Percentiles rank a stretch among this genome's conserved stretches.
These are phyloP conservation scores for Kodamaea ohmeri DNA, from an alignment of 1,139 yeast species.

Conservation along the genomic window DNA sequence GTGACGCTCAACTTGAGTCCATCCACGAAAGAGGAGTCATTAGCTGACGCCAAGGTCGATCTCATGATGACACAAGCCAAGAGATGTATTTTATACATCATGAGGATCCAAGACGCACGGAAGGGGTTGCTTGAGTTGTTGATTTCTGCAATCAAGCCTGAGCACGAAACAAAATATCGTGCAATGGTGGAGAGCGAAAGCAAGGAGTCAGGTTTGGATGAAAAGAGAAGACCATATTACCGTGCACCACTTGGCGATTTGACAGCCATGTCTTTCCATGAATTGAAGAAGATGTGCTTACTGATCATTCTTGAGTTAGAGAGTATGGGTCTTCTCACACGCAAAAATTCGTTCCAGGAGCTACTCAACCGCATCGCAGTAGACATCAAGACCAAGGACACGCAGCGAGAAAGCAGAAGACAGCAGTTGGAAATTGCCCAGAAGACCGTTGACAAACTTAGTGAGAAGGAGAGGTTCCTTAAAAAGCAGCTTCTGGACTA, in stretches of 20 bases:
- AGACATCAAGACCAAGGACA: constrained; percentile 78
- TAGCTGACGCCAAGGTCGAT: constrained; percentile 45
- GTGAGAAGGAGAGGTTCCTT: constrained; percentile 61
- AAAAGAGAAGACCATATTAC: constrained; percentile 35
- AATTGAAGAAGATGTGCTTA: constrained; percentile 71
- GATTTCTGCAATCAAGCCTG: constrained; percentile 65
- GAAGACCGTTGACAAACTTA: constrained; percentile 57
- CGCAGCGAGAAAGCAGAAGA: constrained; percentile 60
- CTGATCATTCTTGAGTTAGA: constrained; percentile 79
- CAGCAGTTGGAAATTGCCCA: constrained; percentile 61
- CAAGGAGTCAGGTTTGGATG: constrained; percentile 24
- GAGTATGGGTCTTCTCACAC: constrained; percentile 58
- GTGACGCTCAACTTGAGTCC: constrained; percentile 48
- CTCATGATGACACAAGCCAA: constrained; percentile 76
- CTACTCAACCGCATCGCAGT: constrained; percentile 78
- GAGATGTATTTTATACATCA: constrained; percentile 72
- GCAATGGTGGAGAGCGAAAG: constrained; percentile 53
- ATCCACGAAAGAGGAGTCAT: constrained; percentile 44
- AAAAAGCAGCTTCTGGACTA: constrained; percentile 63
- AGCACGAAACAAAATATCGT: constrained; percentile 63
- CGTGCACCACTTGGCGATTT: constrained; percentile 52
- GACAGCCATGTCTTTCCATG: constrained; percentile 61
- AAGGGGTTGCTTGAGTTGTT: constrained; percentile 65
- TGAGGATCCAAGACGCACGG: constrained; percentile 75
- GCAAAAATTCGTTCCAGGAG: constrained; percentile 74